A percentile compares a stretch with the other conserved stretches of the same genome.
phyloP scores from a whole-genome alignment of 73 alveolate genomes.

The Paramecium sonneborni region DNA sequence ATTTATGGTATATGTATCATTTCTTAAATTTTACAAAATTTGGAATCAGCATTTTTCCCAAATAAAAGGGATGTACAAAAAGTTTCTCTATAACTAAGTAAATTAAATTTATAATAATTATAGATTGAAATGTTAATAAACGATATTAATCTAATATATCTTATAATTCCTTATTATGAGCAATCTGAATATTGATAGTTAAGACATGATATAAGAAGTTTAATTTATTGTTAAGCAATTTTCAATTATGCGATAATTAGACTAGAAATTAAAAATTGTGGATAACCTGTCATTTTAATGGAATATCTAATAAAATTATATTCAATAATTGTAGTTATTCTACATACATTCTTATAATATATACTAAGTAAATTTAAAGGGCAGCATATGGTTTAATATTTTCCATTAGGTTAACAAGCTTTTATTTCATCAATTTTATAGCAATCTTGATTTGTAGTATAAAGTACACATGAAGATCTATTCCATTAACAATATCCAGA shows the following conservation, averaged over 20 bases:
- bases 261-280: neutral
- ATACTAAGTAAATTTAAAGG: neutral
- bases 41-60: neutral
- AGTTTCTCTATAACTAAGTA: neutral
- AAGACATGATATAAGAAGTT: neutral
- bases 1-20: neutral
- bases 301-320: neutral
- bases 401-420: neutral
- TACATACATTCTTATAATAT: constrained; percentile 8
- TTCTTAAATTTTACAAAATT: neutral
- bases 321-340: neutral
- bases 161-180: neutral
- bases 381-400: neutral
- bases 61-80: constrained; percentile 34
- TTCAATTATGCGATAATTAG: neutral
- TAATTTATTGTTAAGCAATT: neutral
- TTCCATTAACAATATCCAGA: constrained; percentile 15
- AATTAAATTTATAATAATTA: neutral
- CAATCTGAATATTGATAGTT: neutral
- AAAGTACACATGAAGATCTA: neutral
- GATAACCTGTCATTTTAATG: neutral
- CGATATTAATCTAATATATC: neutral
- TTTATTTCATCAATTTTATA: neutral
- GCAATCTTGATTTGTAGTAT: neutral
- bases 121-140: too few species aligned